phyloP scores from a whole-genome alignment of 1,284 basidiomycete species.

The Omphalotus olearius region DNA sequence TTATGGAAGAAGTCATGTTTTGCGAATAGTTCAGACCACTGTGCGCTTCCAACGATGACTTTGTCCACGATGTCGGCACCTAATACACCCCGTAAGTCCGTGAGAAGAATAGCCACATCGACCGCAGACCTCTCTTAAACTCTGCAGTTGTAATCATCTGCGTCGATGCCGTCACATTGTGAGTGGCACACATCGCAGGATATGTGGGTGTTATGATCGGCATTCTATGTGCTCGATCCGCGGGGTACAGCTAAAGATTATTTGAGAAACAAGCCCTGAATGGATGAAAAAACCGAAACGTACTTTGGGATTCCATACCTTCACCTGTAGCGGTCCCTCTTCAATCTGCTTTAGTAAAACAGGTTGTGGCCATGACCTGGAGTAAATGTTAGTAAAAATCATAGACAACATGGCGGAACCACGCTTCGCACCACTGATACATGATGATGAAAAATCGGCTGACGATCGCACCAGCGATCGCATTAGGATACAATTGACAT shows the following conservation, averaged over 20 bases:
- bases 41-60: slow-evolving; percentile 81
- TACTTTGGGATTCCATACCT: slow-evolving; percentile 98
- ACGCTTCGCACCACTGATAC: slow-evolving; percentile 79
- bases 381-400: slow-evolving; percentile 7
- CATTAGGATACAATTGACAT: slow-evolving; percentile 97
- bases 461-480: slow-evolving; percentile 91
- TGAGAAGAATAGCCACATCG: not conserved
- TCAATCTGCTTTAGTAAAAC: slow-evolving; percentile 96
- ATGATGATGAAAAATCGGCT: slow-evolving; percentile 97
- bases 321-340: slow-evolving; percentile 88
- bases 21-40: slow-evolving; percentile 89
- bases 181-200: slow-evolving; percentile 99
- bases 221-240: slow-evolving; percentile 94
- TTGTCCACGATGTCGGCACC: slow-evolving; percentile 92
- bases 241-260: slow-evolving; percentile 74
- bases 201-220: slow-evolving; percentile 99
- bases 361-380: slow-evolving; percentile 95
- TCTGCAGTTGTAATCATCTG: slow-evolving; percentile 97
- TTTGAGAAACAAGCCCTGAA: not conserved
- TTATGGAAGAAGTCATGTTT: slow-evolving; percentile 97
- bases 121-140: slow-evolving; percentile 77
- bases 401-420: not conserved
- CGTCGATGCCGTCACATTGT: slow-evolving; percentile 95
- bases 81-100: slow-evolving; percentile 25
- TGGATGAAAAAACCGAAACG: slow-evolving; percentile 9